These are phyloP conservation scores for Phyllosticta paracitricarpa DNA, from an alignment of 2,329 filamentous ascomycete genomes.

Conservation along the genomic window DNA sequence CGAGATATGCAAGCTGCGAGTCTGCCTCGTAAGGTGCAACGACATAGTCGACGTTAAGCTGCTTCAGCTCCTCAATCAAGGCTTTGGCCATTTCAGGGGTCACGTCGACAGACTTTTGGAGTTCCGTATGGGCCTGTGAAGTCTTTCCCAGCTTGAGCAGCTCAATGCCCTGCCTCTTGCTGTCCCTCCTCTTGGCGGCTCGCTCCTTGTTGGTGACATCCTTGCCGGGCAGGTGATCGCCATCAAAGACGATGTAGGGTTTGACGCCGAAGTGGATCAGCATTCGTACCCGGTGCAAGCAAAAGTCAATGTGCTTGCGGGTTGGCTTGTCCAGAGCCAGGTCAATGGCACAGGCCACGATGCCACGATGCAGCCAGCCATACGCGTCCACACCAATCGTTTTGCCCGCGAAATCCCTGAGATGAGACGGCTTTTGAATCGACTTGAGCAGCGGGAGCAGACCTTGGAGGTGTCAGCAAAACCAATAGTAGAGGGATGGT, in stretches of 20 bases:
- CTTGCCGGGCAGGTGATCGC: slow-evolving; percentile 90
- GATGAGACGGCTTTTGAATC: slow-evolving; percentile 77
- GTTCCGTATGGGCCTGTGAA: slow-evolving; percentile 69
- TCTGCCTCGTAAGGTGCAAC: slow-evolving; percentile 97
- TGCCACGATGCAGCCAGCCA: slow-evolving; percentile 94
- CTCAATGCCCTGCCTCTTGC: slow-evolving; percentile 64
- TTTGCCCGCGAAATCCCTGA: slow-evolving; percentile 80
- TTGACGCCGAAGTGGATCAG: slow-evolving; percentile 83
- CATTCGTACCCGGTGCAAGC: slow-evolving; percentile 87
- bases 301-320: slow-evolving; percentile 83
- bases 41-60: slow-evolving; percentile 68
- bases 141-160: slow-evolving; percentile 72
- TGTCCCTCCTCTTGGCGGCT: slow-evolving; percentile 64
- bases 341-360: slow-evolving; percentile 81
- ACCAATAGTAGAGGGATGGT: slow-evolving; percentile 11
- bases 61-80: slow-evolving; percentile 85
- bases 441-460: slow-evolving; percentile 89
- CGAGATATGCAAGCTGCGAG: slow-evolving; percentile 90
- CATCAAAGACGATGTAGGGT: slow-evolving; percentile 95
- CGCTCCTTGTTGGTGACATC: slow-evolving; percentile 73
- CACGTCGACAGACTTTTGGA: slow-evolving; percentile 92
- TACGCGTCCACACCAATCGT: slow-evolving; percentile 94
- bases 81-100: slow-evolving; percentile 91
- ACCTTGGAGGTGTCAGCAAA: slow-evolving; percentile 42
- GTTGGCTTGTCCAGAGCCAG: slow-evolving; percentile 83